Conservation (phyloP, 768 basidiomycete species). For the Strobilomyces confusus region DNA sequence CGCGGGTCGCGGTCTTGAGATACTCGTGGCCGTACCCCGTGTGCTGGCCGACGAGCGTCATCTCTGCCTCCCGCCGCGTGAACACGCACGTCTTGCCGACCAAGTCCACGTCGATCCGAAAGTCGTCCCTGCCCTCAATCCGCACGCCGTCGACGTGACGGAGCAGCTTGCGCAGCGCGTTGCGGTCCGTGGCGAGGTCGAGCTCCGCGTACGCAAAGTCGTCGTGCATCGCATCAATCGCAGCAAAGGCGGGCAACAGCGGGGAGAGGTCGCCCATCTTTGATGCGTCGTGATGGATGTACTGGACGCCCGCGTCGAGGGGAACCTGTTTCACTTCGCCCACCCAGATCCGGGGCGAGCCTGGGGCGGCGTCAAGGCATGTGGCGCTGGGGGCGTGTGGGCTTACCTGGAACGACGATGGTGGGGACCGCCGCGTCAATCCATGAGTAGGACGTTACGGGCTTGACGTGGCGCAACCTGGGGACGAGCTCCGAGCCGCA, state of each 20-base stretch:
- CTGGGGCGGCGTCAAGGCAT: conserved; percentile 30
- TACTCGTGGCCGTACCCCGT: conserved; percentile 59
- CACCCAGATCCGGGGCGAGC: conserved; percentile 58
- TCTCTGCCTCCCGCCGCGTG: conserved; percentile 49
- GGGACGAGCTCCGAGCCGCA: conserved; percentile 22
- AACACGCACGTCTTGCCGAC: conserved; percentile 58
- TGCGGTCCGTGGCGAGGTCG: conserved; percentile 58
- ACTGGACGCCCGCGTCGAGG: conserved; percentile 46
- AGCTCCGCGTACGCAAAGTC: conserved; percentile 33
- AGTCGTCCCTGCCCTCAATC: conserved; percentile 34
- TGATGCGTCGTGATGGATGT: conserved; percentile 57
- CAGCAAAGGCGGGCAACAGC: conserved; percentile 55
- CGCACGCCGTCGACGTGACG: conserved; percentile 39
- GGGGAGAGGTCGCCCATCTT: conserved; percentile 35
- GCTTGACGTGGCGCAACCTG: conserved; percentile 38
- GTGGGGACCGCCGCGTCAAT: conserved; percentile 38
- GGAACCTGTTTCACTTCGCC: conserved; percentile 51
- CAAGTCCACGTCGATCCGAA: conserved; percentile 69
- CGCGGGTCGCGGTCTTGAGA: conserved; percentile 50
- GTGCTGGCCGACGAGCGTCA: conserved; percentile 15
- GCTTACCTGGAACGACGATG: conserved; percentile 49
- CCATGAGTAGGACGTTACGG: conserved; percentile 56
- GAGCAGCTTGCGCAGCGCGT: conserved; percentile 58
- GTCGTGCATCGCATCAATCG: conserved; percentile 44
- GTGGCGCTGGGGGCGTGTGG: background rate